Base-by-base conservation (phyloP, 2,329 filamentous ascomycete species). In the Claviceps spartinae region DNA sequence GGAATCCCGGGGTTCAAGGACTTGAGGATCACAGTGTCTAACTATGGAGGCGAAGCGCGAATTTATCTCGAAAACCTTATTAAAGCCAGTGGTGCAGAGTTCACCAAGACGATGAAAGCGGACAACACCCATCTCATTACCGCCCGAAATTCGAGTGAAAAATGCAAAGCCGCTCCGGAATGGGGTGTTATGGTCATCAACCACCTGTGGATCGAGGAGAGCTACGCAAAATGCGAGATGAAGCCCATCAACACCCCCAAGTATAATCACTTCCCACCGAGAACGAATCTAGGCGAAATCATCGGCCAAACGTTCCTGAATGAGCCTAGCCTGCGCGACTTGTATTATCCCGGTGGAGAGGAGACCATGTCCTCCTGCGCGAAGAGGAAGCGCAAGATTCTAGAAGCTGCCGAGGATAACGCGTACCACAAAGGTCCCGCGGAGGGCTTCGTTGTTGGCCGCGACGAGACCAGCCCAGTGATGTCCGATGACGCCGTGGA, bases 41-140 rank as follows among this genome's bases (percentile, higher is more conserved):
- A 97, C 66, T 98, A 98, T 64, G 88, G 88, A 46, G 93, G 93
- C 36, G 93, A 98, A 66, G 88, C 93, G 16, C 82, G 93, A 47
- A 82, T 88, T 50, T 98, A 97, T 62, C 76, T 98, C 4, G 90
- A 97, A 67, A 97, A 95, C 59, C 76, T 98, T 40, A 85, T 96
- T 60, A 81, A 75, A 54, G 89, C 89, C 24, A 77, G 85, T 16
- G 93, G 93, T 16, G 91, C 87, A 8, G 83, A 86, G 55, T 97
- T 88, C 63, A 98, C 93, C 34, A 95, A 94, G 70, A 94, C 88
- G 0, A 86, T 98, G 81, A 94, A 88, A 66, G 81, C 86, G 58
- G 89, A 96, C 56, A 97, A 98, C 65, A 97, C 90, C 0, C 93
- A 98, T 69, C 78, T 98, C 1, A 85, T 98, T 61, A 95, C 91